These are phyloP conservation scores for Fusarium anguioides DNA, from an alignment of 2,329 filamentous ascomycete genomes.

Conservation along the genomic window DNA sequence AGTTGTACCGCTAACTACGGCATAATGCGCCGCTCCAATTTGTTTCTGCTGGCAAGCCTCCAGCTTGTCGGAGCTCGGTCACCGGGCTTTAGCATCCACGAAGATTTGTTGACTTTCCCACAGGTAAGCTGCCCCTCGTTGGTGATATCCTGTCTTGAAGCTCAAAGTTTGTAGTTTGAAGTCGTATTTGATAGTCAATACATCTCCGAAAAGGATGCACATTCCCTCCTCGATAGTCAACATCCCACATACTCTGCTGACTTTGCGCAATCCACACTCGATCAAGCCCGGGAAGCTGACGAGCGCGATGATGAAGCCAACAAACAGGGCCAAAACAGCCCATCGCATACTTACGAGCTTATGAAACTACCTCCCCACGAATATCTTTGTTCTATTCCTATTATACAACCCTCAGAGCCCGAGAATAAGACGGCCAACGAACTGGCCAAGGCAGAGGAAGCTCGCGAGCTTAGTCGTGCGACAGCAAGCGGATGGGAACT, in stretches of 20 bases:
- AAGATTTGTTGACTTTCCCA: slow-evolving; percentile 87
- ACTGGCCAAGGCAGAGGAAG: slow-evolving; percentile 77
- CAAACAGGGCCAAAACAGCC: slow-evolving; percentile 12
- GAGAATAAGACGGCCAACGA: slow-evolving; percentile 75
- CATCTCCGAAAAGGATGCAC: slow-evolving; percentile 77
- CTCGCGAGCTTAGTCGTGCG: slow-evolving; percentile 81
- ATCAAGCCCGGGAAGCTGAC: slow-evolving; percentile 44
- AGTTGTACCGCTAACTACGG: slow-evolving; percentile 40
- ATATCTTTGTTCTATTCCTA: slow-evolving; percentile 88
- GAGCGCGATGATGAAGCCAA: slow-evolving; percentile 47
- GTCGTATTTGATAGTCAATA: slow-evolving; percentile 79
- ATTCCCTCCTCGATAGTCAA: slow-evolving; percentile 64
- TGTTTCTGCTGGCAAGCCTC: slow-evolving; percentile 57
- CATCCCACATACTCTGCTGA: slow-evolving; percentile 55
- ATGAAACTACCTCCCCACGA: slow-evolving; percentile 76
- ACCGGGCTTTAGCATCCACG: slow-evolving; percentile 82
- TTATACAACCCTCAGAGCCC: slow-evolving; percentile 67
- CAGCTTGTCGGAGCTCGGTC: slow-evolving; percentile 62
- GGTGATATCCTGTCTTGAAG: slow-evolving; percentile 1
- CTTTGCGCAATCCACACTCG: slow-evolving; percentile 54
- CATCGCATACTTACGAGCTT: slow-evolving; percentile 71
- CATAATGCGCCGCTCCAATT: slow-evolving; percentile 63
- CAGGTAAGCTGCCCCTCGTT: slow-evolving; percentile 67
- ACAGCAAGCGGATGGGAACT: slow-evolving; percentile 83
- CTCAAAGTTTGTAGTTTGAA: slow-evolving; percentile 71